Base-by-base conservation (phyloP, 495 filamentous ascomycete species). In the Xylaria castorea region DNA sequence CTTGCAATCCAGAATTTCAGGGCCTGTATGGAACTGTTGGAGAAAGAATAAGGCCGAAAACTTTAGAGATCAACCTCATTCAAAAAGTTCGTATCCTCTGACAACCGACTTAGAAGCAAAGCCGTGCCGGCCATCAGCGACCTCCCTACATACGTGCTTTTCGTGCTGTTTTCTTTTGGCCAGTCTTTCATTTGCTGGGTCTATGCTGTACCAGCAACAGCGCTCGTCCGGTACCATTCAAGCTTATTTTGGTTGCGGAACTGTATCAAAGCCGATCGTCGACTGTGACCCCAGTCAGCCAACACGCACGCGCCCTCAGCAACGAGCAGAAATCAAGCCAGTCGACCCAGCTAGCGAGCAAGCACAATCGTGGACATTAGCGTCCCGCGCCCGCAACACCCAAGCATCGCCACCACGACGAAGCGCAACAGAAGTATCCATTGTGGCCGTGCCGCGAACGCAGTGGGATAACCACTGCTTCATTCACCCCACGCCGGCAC, bases 401-500 rank as follows among this genome's bases (percentile, higher is more conserved):
- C 18, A 20, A 51, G 57, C 32, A 63, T 58, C 53, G 40, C 32
- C 32, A n/a, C 46, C 20, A 32, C 46, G 25, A 40, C 36, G 63
- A 51, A 46, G 51, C 62, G 25, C 40, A 42, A 50, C 70, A 18
- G 22, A 12, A 16, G 8, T 55, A 30, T 27, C 11, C 34, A 57
- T 40, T 22, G 66, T 55, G 48, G 34, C n/a, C 53, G 62, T 27
- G 22, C 62, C 73, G 73, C 76, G 55, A 63, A 74, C 68, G 78
- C 71, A 73, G 84, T 85, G 85, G 83, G 81, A 69, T 69, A 84
- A 79, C 83, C 84, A 81, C 84, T 83, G 85, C 80, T 78, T 71
- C 72, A 74, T 76, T 51, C 77, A 68, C 78, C 84, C 85, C 86
- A 87, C 75, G 86, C 87, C 86, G 87, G 87, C 84, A 88, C 81